phyloP scores from a whole-genome alignment of 1,284 basidiomycete species.

The Lignosus rhinocerotis region DNA sequence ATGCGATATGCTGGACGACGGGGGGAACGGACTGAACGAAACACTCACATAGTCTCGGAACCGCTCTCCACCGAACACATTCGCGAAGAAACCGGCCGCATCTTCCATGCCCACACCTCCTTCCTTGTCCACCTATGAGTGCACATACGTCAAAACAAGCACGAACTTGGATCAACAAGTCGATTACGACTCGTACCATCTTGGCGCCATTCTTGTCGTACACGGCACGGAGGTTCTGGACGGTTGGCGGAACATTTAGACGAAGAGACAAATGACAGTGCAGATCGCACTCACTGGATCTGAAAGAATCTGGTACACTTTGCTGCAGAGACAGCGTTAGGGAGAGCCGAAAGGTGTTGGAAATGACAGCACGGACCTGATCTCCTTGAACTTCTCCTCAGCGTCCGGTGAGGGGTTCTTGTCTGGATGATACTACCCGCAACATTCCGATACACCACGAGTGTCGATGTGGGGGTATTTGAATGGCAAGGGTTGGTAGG shows the following conservation, averaged over 20 bases:
- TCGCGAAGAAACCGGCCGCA: slow-evolving; percentile 88
- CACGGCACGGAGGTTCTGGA: slow-evolving; percentile 80
- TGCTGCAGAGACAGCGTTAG: slow-evolving; percentile 48
- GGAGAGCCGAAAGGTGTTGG: not conserved
- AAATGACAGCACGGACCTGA: slow-evolving; percentile 54
- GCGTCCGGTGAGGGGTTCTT: slow-evolving; percentile 89
- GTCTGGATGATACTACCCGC: slow-evolving; percentile 85
- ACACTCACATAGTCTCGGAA: slow-evolving; percentile 81
- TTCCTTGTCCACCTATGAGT: slow-evolving; percentile 67
- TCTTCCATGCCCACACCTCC: slow-evolving; percentile 75
- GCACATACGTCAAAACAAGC: not conserved
- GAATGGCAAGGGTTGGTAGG: not conserved
- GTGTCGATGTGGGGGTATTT: not conserved
- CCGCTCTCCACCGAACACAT: slow-evolving; percentile 89
- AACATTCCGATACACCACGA: not conserved
- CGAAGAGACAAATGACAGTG: slow-evolving; percentile 28
- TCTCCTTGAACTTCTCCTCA: slow-evolving; percentile 92
- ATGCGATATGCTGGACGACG: not conserved
- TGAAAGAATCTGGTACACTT: slow-evolving; percentile 89
- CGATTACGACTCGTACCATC: slow-evolving; percentile 52
- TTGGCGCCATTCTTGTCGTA: slow-evolving; percentile 96
- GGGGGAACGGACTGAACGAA: not conserved
- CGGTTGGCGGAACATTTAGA: slow-evolving; percentile 14
- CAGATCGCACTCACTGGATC: slow-evolving; percentile 61
- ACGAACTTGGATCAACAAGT: not conserved